Percentiles rank a stretch among this genome's conserved stretches.
phyloP scores from a whole-genome alignment of 352 stramenopile species.

The Phytophthora agathidicida region DNA sequence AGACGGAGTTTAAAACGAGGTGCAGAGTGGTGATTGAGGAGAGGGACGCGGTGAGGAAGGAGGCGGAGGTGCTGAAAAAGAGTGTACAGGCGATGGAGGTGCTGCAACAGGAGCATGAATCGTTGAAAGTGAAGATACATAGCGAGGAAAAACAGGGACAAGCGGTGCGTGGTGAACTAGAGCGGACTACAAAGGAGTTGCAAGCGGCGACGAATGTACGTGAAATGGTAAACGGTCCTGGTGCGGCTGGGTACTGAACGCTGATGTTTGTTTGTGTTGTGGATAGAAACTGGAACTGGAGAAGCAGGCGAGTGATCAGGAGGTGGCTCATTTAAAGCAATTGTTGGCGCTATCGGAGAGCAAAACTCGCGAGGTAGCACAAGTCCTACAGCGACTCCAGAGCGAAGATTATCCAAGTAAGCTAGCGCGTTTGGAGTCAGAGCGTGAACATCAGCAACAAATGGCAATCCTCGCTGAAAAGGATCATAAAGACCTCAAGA shows the following conservation, averaged over 20 bases:
- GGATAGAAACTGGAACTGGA: slow-evolving; percentile 60
- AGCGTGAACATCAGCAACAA: slow-evolving; percentile 49
- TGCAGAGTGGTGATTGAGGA: slow-evolving; percentile 38
- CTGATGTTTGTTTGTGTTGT: slow-evolving; percentile 8
- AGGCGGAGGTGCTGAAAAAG: slow-evolving; percentile 42
- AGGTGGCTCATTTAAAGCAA: slow-evolving; percentile 60
- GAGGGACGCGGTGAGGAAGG: slow-evolving; percentile 34
- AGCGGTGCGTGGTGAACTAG: slow-evolving; percentile 13
- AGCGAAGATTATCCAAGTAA: slow-evolving; percentile 55
- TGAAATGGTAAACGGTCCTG: neutral
- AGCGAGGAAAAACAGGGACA: slow-evolving; percentile 34
- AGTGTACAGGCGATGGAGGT: slow-evolving; percentile 37
- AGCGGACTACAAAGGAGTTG: slow-evolving; percentile 39
- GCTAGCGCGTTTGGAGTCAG: slow-evolving; percentile 53
- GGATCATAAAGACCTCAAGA: slow-evolving; percentile 62
- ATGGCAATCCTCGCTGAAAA: slow-evolving; percentile 37
- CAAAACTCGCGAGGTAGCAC: slow-evolving; percentile 50
- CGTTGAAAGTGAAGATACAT: slow-evolving; percentile 37
- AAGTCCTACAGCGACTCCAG: slow-evolving; percentile 48
- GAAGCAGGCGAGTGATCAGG: slow-evolving; percentile 55
- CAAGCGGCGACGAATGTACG: slow-evolving; percentile 41
- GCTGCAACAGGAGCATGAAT: slow-evolving; percentile 48
- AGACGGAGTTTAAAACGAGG: slow-evolving; percentile 26
- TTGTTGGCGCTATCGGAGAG: slow-evolving; percentile 52
- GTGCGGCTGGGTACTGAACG: slow-evolving; percentile 3